Evolutionary conservation across 208 protist species (phyloP).

Genomic region (Crithidia fasciculata): DNA sequence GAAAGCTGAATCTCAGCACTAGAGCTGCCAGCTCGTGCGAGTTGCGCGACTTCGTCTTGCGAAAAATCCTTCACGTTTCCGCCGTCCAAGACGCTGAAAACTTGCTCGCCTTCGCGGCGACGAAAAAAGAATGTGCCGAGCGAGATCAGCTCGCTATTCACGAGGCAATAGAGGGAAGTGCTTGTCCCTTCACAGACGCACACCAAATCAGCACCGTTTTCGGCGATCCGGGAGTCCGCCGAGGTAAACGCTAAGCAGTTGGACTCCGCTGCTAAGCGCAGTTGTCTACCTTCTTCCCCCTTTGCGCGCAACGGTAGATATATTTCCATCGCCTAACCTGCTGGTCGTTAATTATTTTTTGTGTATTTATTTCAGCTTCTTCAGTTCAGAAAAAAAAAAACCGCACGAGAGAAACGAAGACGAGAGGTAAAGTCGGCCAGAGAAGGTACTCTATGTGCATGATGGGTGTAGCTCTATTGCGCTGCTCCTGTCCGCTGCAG

Average conservation of each 20-base stretch:
- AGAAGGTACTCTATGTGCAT: too few relatives aligned
- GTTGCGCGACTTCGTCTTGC: background rate
- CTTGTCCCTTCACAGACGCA: slow-evolving; percentile 29
- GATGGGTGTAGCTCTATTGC: too few relatives aligned
- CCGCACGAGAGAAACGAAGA: too few relatives aligned
- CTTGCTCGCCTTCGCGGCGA: slow-evolving; percentile 8
- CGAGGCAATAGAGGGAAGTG: slow-evolving; percentile 28
- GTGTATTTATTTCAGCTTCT: background rate
- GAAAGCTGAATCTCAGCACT: slow-evolving; percentile 15
- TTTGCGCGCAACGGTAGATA: slow-evolving; percentile 24
- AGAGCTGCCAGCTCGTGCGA: background rate
- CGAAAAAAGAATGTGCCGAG: slow-evolving; percentile 41
- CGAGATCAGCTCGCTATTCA: slow-evolving; percentile 8
- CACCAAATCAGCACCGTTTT: slow-evolving; percentile 32
- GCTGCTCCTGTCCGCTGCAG: too few relatives aligned
- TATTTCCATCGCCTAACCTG: slow-evolving; percentile 21
- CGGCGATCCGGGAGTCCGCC: slow-evolving; percentile 14
- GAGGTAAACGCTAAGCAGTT: slow-evolving; percentile 11
- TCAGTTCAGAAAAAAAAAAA: too few relatives aligned
- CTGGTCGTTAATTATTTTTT: background rate
- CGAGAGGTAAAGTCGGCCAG: too few relatives aligned
- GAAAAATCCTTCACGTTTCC: slow-evolving; percentile 34
- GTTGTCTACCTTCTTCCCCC: background rate
- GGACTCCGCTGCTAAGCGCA: slow-evolving; percentile 17
- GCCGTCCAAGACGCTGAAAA: slow-evolving; percentile 37